Conservation (phyloP, 2,329 filamentous ascomycete species). For the Monosporascus sp. region DNA sequence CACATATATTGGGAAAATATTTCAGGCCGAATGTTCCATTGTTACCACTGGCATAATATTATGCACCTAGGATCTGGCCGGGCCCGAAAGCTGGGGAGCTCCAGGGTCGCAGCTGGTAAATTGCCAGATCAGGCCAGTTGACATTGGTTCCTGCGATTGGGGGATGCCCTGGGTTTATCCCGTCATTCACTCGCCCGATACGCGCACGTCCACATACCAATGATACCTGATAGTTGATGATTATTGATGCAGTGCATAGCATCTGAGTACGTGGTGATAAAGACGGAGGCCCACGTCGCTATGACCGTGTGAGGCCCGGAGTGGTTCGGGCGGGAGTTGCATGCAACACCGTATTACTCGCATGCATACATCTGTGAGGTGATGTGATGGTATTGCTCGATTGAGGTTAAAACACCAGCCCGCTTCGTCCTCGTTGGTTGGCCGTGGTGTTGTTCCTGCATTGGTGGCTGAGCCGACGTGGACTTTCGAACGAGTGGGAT, state of each 20-base stretch:
- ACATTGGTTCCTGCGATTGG: not conserved
- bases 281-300: no score
- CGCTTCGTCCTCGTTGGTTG: not conserved
- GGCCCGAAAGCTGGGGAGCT: no score
- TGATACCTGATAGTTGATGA: not conserved
- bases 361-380: not conserved
- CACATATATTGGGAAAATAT: no score
- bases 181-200: not conserved
- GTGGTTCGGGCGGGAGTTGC: not conserved
- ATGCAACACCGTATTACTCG: not conserved
- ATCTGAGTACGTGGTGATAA: no score
- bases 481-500: not conserved
- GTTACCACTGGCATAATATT: no score
- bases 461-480: not conserved
- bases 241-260: no score
- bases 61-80: no score
- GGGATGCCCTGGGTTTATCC: not conserved
- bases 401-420: not conserved
- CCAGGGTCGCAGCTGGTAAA: no score
- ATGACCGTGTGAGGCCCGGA: no score
- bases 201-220: not conserved
- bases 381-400: not conserved
- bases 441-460: conserved; percentile 1
- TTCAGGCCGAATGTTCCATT: no score
- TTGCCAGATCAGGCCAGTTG: no score